Evolutionary conservation across 169 alveolate species (phyloP).

Genomic region (Cryptosporidium sp.): DNA sequence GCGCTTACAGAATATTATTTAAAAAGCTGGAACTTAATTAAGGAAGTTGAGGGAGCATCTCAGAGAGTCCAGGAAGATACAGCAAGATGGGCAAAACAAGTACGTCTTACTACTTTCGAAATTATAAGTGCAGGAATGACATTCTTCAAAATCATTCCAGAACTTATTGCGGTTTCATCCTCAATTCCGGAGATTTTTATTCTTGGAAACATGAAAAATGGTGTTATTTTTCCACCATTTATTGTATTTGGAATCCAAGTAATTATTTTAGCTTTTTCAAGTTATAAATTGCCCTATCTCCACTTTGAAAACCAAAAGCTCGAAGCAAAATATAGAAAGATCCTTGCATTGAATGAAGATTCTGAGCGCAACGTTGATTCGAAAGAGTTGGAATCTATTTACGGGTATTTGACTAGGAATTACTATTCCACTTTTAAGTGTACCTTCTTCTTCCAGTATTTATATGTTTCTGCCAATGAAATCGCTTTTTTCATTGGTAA

Average conservation of each 20-base stretch:
- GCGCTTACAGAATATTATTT: constrained; percentile 62
- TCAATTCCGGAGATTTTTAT: constrained; percentile 48
- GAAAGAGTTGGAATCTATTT: constrained; percentile 3
- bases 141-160: constrained; percentile 39
- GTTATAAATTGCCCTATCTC: constrained; percentile 50
- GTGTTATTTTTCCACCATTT: constrained; percentile 31
- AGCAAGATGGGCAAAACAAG: constrained; percentile 49
- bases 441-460: constrained; percentile 35
- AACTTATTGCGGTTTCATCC: constrained; percentile 9
- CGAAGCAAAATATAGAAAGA: constrained; percentile 43
- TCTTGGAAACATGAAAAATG: constrained; percentile 49
- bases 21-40: constrained; percentile 28
- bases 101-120: constrained; percentile 37
- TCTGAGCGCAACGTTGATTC: constrained; percentile 3
- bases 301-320: constrained; percentile 71
- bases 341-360: constrained; percentile 55
- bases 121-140: constrained; percentile 27
- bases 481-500: constrained; percentile 16
- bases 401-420: constrained; percentile 22
- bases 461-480: constrained; percentile 33
- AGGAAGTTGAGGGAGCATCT: constrained; percentile 62
- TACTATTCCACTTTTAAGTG: constrained; percentile 45
- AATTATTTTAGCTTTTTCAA: constrained; percentile 25
- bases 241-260: constrained; percentile 37
- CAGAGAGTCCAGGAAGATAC: constrained; percentile 72